These are phyloP conservation scores for Conticribra weissflogii DNA, from an alignment of 108 stramenopile species.

Conservation along the genomic window DNA sequence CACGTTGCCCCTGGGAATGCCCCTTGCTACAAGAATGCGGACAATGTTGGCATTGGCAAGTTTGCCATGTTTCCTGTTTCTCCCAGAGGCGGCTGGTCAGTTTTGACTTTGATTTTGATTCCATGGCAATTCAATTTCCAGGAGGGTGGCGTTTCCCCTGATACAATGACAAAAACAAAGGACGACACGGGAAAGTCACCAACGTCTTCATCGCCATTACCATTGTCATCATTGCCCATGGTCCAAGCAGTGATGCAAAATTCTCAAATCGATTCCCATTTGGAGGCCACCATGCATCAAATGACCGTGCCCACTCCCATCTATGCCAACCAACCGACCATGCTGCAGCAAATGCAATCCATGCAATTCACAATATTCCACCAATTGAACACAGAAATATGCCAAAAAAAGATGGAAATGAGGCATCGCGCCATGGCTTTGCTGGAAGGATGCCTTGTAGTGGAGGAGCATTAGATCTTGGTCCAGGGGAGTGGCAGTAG, in stretches of 20 bases:
- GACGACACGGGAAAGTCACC: background rate
- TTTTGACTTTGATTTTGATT: background rate
- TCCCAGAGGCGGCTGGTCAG: background rate
- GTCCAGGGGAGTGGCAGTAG: slow-evolving; percentile 18
- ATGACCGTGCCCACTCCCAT: background rate
- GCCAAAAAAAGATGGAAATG: slow-evolving; percentile 36
- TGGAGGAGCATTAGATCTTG: slow-evolving; percentile 5
- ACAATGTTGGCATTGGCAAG: background rate
- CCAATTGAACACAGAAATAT: slow-evolving; percentile 16
- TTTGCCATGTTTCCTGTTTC: slow-evolving; percentile 3
- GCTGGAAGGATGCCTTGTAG: slow-evolving; percentile 23
- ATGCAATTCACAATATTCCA: slow-evolving; percentile 29
- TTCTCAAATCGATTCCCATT: background rate
- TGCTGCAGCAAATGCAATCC: background rate
- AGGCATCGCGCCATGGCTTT: slow-evolving; percentile 25
- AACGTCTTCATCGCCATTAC: no score
- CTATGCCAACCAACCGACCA: background rate
- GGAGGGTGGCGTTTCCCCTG: no score
- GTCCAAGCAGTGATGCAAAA: slow-evolving; percentile 24
- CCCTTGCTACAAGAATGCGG: slow-evolving; percentile 3
- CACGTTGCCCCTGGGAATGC: no score
- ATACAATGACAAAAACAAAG: no score
- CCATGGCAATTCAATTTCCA: slow-evolving; percentile 11
- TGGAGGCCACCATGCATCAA: slow-evolving; percentile 8
- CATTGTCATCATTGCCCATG: slow-evolving; percentile 24